These are phyloP conservation scores for Eucalyptus lansdowneana DNA, from an alignment of 345 rosid species.

Conservation along the genomic window DNA sequence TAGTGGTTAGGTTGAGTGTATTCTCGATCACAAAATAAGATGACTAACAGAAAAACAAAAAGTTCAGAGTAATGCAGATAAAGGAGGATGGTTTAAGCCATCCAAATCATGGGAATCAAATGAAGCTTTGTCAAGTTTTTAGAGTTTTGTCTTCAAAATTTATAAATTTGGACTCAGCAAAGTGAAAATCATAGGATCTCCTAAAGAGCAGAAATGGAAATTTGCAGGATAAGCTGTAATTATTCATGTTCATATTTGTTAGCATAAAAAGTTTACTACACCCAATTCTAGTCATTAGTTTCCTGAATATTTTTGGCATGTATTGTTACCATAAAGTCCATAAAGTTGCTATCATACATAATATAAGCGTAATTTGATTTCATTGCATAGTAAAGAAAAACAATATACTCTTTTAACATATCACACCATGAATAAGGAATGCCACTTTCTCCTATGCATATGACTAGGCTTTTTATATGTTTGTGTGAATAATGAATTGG, in stretches of 20 bases:
- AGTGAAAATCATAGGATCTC: not conserved
- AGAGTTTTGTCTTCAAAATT: not conserved
- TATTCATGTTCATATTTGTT: not conserved
- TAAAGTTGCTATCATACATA: not conserved
- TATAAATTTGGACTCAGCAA: not conserved
- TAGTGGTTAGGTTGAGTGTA: not conserved
- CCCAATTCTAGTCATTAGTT: not conserved
- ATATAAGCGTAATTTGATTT: not conserved
- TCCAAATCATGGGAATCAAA: not conserved
- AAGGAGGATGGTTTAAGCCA: not conserved
- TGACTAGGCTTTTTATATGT: not conserved
- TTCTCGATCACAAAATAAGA: not conserved
- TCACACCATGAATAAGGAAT: not conserved
- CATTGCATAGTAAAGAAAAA: not conserved
- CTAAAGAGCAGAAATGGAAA: not conserved
- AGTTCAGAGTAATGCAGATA: not conserved
- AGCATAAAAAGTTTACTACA: not conserved
- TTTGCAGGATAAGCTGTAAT: not conserved
- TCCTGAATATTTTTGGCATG: not conserved
- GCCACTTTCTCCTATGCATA: not conserved
- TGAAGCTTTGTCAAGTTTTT: not conserved
- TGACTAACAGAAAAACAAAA: not conserved
- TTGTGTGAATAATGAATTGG: not conserved
- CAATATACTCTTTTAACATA: not conserved
- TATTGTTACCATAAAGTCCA: not conserved